Base-by-base conservation (phyloP, 106 monocot species). In the Xerophyta viscosa region DNA sequence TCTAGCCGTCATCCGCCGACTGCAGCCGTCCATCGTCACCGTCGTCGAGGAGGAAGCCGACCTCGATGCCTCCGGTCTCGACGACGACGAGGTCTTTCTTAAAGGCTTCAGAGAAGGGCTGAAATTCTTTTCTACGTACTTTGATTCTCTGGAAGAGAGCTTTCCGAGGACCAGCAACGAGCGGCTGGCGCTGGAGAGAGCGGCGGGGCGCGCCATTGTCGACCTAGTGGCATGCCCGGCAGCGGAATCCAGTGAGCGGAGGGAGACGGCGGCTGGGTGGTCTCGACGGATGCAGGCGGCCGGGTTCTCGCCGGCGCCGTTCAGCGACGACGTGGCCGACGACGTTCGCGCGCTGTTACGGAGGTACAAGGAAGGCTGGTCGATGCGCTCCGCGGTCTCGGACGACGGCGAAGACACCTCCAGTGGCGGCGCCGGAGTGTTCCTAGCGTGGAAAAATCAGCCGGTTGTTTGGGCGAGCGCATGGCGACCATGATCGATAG, bases 131-230 rank as follows among this genome's bases (percentile, higher is more conserved):
- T n/a, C 64, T 1, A 71, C 81, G 0, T 87, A 77, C 31, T 78
- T 87, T 27, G 87, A 87, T n/a, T n/a, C n/a, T n/a, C n/a, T n/a
- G n/a, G n/a, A n/a, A n/a, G n/a, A n/a, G n/a, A n/a, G n/a, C n/a
- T 87, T 87, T 42, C 66, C 73, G 36, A 70, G 64, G 65, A 77
- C 87, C 29, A 87, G 87, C 71, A 87, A 81, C 67, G 87, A 87
- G 71, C 31, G 81, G 65, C 66, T 87, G 48, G 71, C 77, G 44
- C 68, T 87, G 51, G 87, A 87, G 61, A 23, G 81, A 28, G 25
- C 65, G 17, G 87, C 81, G 4, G 87, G 81, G 42, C 20, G 74
- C 46, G 70, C 71, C 14, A 31, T 87, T 30, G 68, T 87, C 14
- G 87, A 87, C 28, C 30, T 87, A 18, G 74, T 87, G 29, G 77